Conservation (phyloP, 2,329 filamentous ascomycete species). For the Dothidotthia symphoricarpi region DNA sequence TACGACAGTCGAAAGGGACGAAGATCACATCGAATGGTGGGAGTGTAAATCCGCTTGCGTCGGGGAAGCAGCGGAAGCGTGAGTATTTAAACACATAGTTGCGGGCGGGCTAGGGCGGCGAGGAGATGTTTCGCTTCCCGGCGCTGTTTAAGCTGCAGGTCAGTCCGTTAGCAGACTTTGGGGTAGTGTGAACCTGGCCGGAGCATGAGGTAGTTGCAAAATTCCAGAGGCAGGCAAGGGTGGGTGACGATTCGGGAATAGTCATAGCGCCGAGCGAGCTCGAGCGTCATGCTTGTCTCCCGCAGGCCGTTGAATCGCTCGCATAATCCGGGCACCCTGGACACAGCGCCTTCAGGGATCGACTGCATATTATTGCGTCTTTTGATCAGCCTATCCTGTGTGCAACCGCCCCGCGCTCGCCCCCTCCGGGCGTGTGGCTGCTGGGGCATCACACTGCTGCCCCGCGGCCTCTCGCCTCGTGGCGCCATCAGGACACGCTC, state of each 20-base stretch:
- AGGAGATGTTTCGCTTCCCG: slow-evolving; percentile 42
- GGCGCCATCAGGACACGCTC: slow-evolving; percentile 17
- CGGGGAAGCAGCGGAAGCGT: slow-evolving; percentile 40
- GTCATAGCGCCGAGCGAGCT: slow-evolving; percentile 31
- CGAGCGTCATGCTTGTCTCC: slow-evolving; percentile 43
- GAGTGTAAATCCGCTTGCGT: slow-evolving; percentile 40
- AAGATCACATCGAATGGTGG: slow-evolving; percentile 44
- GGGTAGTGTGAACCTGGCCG: slow-evolving; percentile 43
- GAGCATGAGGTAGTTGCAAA: slow-evolving; percentile 43
- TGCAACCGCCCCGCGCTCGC: slow-evolving; percentile 31
- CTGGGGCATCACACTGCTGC: slow-evolving; percentile 28
- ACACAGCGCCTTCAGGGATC: slow-evolving; percentile 35
- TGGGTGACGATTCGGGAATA: slow-evolving; percentile 31
- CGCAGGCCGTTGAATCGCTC: slow-evolving; percentile 42
- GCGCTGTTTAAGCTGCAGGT: slow-evolving; percentile 43
- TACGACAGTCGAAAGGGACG: slow-evolving; percentile 35
- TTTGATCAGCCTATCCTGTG: slow-evolving; percentile 6
- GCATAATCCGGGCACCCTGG: slow-evolving; percentile 38
- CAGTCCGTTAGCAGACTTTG: slow-evolving; percentile 42
- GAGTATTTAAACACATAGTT: slow-evolving; percentile 44
- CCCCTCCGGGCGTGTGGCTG: slow-evolving; percentile 18
- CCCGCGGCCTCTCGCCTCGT: slow-evolving; percentile 17
- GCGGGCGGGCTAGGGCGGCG: slow-evolving; percentile 40
- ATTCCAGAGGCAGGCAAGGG: slow-evolving; percentile 34
- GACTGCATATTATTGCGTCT: slow-evolving; percentile 29